Evolutionary conservation across 2,329 filamentous ascomycete genomes (phyloP), one percentile per base, ranked within the genome.

Genomic region (Sordariomycetes sp.): DNA sequence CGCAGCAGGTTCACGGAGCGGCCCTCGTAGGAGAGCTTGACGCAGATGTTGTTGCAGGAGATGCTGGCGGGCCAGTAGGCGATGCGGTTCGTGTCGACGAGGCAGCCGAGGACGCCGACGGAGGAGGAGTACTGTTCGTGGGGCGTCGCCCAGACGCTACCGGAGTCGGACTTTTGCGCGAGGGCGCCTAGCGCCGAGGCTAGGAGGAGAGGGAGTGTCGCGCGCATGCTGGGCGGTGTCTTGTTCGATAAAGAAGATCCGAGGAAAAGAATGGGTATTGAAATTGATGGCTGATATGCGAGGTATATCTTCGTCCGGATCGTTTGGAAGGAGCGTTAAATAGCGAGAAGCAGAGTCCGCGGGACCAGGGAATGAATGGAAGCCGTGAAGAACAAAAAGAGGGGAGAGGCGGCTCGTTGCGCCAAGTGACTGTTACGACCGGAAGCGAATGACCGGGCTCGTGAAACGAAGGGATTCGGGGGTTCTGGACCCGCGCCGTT

Each of bases 71-170:
- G 82, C 79, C 79, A 85, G 75, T 85, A 85, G 61, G 81, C 81
- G 46, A 84, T 75, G 50, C 80, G 79, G 73, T 84, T 78, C 61
- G 76, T 82, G 70, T 84, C 69, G 68, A 85, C 75, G 69, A 82
- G 79, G 76, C 81, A 84, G 55, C 81, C 81, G 7, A 82, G 69
- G 3, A 83, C 81, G 53, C 81, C 81, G 60, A 82, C 69, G 3
- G 79, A 81, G 18, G 78, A 81, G 1, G 78, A 80, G 72, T 76
- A 85, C 64, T 72, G 69, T 61, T 77, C 78, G 66, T 85, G 81
- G 35, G 81, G 81, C 5, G 81, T 84, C 60, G 76, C 70, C 62
- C 65, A 67, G 61, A 66, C 68, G 59, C 66, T 65, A 61, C 67
- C 67, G 51, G 64, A 62, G 59, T 59, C 64, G 64, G 52, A 22